Evolutionary conservation across 1,284 basidiomycete species (phyloP).

Genomic region (Ustilago sp.): DNA sequence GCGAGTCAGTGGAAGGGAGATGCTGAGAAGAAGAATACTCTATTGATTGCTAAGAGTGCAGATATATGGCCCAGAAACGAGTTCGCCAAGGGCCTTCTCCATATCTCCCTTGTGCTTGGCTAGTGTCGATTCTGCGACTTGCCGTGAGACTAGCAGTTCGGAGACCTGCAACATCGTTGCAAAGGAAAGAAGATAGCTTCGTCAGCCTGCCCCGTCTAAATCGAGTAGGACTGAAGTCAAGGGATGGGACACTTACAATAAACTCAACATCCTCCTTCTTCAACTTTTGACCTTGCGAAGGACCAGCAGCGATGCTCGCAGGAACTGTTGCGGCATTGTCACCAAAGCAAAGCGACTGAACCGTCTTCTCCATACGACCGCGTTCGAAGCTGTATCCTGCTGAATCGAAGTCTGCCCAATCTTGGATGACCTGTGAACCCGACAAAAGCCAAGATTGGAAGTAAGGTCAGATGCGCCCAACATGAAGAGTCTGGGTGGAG

Average conservation of each 20-base stretch:
- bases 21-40: neutral
- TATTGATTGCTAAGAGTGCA: neutral
- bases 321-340: conserved; percentile 48
- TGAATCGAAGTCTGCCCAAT: conserved; percentile 65
- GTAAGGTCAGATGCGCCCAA: neutral
- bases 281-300: conserved; percentile 53
- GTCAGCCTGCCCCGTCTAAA: neutral
- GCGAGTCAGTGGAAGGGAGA: neutral
- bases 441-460: neutral
- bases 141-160: conserved; percentile 45
- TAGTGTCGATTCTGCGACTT: conserved; percentile 49
- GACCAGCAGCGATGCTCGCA: conserved; percentile 39
- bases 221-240: neutral
- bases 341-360: conserved; percentile 60
- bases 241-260: conserved; percentile 45
- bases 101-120: conserved; percentile 53
- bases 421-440: conserved; percentile 59
- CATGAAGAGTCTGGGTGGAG: neutral
- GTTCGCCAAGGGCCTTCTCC: conserved; percentile 38
- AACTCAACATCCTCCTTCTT: conserved; percentile 60
- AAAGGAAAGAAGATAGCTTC: neutral
- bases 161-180: conserved; percentile 6
- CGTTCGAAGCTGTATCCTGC: conserved; percentile 64
- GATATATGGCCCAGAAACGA: conserved; percentile 31
- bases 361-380: conserved; percentile 61